phyloP scores from a whole-genome alignment of 441 rosid genomes.

The Euphorbia schlechtendalii region DNA sequence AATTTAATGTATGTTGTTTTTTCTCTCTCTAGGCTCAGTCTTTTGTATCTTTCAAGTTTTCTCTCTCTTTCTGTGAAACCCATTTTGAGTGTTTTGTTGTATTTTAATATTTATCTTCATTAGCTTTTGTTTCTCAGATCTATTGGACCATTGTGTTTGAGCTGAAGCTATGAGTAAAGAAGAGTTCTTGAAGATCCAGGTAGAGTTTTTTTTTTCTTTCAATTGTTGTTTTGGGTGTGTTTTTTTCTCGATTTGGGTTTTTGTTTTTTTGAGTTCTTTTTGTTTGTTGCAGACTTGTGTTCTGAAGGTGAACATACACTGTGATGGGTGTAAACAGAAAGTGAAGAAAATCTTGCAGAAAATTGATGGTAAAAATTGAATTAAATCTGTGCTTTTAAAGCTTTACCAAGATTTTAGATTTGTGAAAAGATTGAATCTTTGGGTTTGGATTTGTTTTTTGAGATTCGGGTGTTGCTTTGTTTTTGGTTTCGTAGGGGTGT shows the following conservation, averaged over 20 bases:
- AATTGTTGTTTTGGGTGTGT: constrained; percentile 1
- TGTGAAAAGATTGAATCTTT: neutral
- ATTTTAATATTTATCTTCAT: constrained; percentile 17
- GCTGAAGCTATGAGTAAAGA: constrained; percentile 70
- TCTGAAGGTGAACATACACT: constrained; percentile 89
- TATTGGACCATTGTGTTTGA: constrained; percentile 24
- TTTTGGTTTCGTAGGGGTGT: constrained; percentile 57
- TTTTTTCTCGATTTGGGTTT: neutral
- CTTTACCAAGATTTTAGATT: neutral
- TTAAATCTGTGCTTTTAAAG: neutral
- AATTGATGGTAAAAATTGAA: constrained; percentile 57
- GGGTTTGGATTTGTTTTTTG: neutral
- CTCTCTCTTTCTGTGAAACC: constrained; percentile 21
- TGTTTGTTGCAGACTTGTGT: constrained; percentile 70
- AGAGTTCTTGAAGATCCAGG: constrained; percentile 97
- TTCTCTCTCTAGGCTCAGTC: constrained; percentile 8
- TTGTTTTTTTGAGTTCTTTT: constrained; percentile 6
- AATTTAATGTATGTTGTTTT: constrained; percentile 28
- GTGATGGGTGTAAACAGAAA: constrained; percentile 91
- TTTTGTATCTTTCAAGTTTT: neutral
- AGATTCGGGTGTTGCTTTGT: neutral
- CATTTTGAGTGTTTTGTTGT: constrained; percentile 5
- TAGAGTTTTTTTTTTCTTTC: constrained; percentile 16
- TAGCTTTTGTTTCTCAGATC: constrained; percentile 42
- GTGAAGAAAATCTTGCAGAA: constrained; percentile 85